Evolutionary conservation across 805 yeast species (phyloP), one percentile per base, ranked within the genome.

Genomic region (Saturnispora silvae): DNA sequence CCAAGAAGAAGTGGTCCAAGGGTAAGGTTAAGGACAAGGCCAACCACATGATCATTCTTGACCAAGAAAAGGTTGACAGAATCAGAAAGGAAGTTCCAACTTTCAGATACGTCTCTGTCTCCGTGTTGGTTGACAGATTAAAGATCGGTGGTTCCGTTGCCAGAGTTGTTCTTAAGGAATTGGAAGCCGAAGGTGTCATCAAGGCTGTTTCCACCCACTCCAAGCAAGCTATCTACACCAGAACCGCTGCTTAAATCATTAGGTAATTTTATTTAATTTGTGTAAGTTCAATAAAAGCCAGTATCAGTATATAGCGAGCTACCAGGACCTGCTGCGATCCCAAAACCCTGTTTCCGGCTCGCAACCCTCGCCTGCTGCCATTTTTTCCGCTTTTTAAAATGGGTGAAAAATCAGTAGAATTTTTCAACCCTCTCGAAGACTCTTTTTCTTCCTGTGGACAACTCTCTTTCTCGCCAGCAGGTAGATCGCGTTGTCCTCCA

Each of bases 1-100:
- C 95, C 72, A 92, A 92, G 86, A 89, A 92, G 94, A 92, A 92
- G 95, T 92, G 97, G 98, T 83, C 94, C 82, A 87, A 89, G 81
- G 96, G 96, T 72, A 86, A 94, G 81, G 95, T 86, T 70, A 92
- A 94, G 87, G 99, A 92, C 75, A 89, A 83, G 94, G 97, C 98
- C 60, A 89, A 84, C 69, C 98, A 92, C 79, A 79, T 86, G 65
- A 87, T 92, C 62, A 74, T 83, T 68, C 76, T 92, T 62, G 99
- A 92, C 71, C 96, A 92, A 77, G 94, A 92, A 58, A 84, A 89
- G 68, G 89, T 81, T 76, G 98, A 92, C 94, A 85, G 96, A 77
- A 83, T 92, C 74, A 68, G 86, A 73, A 92, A 92, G 83, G 99
- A 92, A 65, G 96, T 87, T 47, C 96, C 96, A 74, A 85, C 96